Base-by-base conservation (phyloP, 441 rosid genomes). In the Populus trichocarpa region DNA sequence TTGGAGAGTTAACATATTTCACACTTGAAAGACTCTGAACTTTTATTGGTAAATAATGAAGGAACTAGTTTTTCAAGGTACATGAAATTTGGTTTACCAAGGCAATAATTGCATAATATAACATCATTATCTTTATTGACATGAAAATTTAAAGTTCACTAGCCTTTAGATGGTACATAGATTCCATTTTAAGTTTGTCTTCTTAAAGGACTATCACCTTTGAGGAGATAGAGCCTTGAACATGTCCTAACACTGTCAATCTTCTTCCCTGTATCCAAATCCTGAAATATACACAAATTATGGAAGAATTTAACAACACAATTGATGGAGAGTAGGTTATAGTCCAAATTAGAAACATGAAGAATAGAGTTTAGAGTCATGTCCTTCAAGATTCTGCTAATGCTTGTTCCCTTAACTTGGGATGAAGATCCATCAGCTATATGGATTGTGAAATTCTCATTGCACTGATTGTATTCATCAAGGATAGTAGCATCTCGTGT, bases 11-110 rank as follows among this genome's bases (percentile, higher is more conserved):
- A 73, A 53, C 68, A 76, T 1, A 76, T 30, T 26, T 75, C 78
- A 75, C 72, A 75, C 11, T 9, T 11, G 20, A 32, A 75, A 46
- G 3, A 33, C 11, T 67, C 65, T 25, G 78, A 9, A 75, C 4
- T 75, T 75, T 67, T 40, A 42, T 75, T 33, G 40, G 8, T 40
- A 2, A 75, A 75, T 26, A 46, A 36, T 1, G 6, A 75, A 26
- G 40, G 40, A 38, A 75, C 18, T 3, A 67, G 6, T 32, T 42
- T 36, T 69, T 67, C 9, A 11, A 75, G 38, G 25, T 75, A 75
- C 78, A 67, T 6, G 28, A 75, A 67, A 30, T 18, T 75, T 23
- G 46, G 72, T 65, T 78, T 64, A 14, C 76, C 71, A 1, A 78
- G 30, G 2, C 30, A 11, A 40, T 63, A 71, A 14, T 78, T 71